A percentile compares a stretch with the other conserved stretches of the same genome.
phyloP scores from a whole-genome alignment of 2,329 filamentous ascomycete genomes.

The Onygenales sp. region DNA sequence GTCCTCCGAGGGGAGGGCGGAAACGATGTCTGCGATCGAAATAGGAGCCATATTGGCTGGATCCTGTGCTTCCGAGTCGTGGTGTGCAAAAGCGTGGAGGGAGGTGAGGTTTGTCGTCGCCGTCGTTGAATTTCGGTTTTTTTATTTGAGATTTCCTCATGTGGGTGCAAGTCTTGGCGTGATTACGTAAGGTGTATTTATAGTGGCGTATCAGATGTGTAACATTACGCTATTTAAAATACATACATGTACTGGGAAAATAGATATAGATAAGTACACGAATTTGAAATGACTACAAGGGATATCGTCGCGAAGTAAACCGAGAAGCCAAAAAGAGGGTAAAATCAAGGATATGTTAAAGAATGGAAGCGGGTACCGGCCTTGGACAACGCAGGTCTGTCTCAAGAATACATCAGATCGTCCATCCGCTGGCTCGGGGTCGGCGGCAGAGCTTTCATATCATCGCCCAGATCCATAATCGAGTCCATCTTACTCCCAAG shows the following conservation, averaged over 20 bases:
- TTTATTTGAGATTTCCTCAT: slow-evolving; percentile 6
- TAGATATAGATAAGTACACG: not conserved
- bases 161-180: slow-evolving; percentile 8
- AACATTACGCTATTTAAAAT: not conserved
- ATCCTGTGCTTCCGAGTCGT: not conserved
- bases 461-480: not conserved
- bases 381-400: not conserved
- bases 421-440: not conserved
- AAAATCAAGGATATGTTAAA: not conserved
- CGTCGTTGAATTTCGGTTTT: slow-evolving; percentile 5
- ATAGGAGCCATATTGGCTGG: slow-evolving; percentile 39
- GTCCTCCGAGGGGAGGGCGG: slow-evolving; percentile 63
- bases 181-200: slow-evolving; percentile 2
- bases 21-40: slow-evolving; percentile 57
- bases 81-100: not conserved
- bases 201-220: not conserved
- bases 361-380: not conserved
- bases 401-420: slow-evolving; percentile 11
- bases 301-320: not conserved
- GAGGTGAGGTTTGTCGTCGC: not conserved
- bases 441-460: not conserved
- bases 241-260: not conserved
- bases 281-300: not conserved
- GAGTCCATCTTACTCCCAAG: slow-evolving; percentile 45
- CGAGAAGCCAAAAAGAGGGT: not conserved